Conservation (phyloP, 176 grass and related monocot genomes). For the Saccharum officinarum region DNA sequence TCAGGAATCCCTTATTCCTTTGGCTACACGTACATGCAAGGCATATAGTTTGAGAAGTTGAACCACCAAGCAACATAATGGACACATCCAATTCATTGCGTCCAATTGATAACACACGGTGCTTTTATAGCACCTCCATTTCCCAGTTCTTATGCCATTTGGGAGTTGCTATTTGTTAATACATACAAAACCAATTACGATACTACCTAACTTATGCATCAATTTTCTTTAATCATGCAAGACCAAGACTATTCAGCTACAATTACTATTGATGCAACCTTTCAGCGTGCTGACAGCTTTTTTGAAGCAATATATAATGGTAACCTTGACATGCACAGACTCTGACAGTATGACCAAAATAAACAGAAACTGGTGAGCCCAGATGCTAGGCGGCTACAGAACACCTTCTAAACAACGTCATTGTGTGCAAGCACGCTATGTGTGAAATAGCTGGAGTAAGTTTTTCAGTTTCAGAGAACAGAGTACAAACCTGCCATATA, state of each 20-base stretch:
- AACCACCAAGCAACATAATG: not conserved
- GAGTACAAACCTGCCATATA: constrained; percentile 83
- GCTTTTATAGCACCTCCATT: not conserved
- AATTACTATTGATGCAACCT: not conserved
- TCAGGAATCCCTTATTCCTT: not conserved
- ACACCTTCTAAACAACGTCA: not conserved
- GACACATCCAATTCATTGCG: not conserved
- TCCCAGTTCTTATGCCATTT: constrained; percentile 8
- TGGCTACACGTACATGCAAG: not conserved
- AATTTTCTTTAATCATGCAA: not conserved
- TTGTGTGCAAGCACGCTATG: not conserved
- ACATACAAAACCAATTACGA: not conserved
- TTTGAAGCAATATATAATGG: no score
- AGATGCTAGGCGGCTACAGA: not conserved
- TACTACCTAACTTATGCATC: not conserved
- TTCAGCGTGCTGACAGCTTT: not conserved
- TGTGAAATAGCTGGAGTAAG: not conserved
- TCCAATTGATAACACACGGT: not conserved
- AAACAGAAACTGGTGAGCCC: not conserved
- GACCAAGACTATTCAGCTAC: not conserved
- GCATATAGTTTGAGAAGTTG: not conserved
- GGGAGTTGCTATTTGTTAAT: not conserved
- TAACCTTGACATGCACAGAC: not conserved
- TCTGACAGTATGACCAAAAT: not conserved
- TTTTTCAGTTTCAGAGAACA: not conserved